Evolutionary conservation across 2,329 filamentous ascomycete genomes (phyloP), one percentile per base, ranked within the genome.

Genomic region (Dothiorella sarmentorum): DNA sequence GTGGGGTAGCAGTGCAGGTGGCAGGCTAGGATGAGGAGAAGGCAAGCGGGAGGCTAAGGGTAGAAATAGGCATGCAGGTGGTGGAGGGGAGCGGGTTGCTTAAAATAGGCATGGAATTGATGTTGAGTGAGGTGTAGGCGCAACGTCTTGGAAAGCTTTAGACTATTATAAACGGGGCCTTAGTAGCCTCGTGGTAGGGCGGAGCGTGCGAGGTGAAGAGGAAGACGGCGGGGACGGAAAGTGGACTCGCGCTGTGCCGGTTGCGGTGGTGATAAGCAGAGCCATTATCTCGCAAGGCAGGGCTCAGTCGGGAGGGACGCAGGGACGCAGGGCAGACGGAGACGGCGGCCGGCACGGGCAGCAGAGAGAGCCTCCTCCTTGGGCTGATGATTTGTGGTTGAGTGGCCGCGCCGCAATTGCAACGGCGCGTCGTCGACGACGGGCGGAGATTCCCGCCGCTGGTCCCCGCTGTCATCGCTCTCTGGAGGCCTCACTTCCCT

Each of bases 201-300:
- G 35, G 13, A 11, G 31, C 26, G 43, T 31, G 26, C 43, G 13
- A 24, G 52, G 33, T n/a, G 22, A 27, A 17, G 33, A 26, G 24
- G 44, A 29, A 15, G 44, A 29, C 44, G 52, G 52, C 40, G 40
- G 52, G 40, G 52, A 44, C 49, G 49, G 49, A 53, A 53, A 53
- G 49, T 53, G 49, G 49, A 15, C 49, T 53, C 49, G 49, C 49
- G 17, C 49, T 38, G 38, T 33, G 38, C 52, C 52, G 38, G 37
- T 44, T 56, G 52, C 52, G 52, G 38, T 26, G 17, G 38, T 56
- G 52, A 56, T 56, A 56, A 56, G 52, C 52, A 56, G 52, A 53
- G 49, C 33, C 49, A 53, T 53, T 37, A 40, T 40, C 37, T 38
- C 37, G 49, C 45, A 18, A 17, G 31, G 45, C 18, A 20, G 45